Evolutionary conservation across 306 rosid species (phyloP).

Genomic region (Dalbergia cultrata): DNA sequence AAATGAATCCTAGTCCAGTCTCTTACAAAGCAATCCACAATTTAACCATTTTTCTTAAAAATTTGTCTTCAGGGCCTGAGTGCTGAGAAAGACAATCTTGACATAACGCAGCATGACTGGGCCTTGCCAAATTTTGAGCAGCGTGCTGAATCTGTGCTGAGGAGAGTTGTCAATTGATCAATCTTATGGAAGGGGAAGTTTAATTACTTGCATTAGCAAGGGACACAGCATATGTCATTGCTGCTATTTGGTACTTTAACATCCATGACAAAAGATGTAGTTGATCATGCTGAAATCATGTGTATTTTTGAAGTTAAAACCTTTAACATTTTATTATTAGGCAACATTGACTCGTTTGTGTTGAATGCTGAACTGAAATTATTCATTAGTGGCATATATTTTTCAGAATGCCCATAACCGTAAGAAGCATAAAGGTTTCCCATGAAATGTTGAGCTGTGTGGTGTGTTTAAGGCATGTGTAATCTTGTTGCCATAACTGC

Average conservation of each 20-base stretch:
- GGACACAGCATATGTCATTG: neutral
- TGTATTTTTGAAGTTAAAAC: constrained; percentile 23
- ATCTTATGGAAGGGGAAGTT: constrained; percentile 18
- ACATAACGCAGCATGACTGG: constrained; percentile 97
- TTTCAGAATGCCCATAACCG: constrained; percentile 23
- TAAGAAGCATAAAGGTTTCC: neutral
- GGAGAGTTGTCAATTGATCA: constrained; percentile 60
- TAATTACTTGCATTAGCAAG: constrained; percentile 35
- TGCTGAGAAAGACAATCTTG: constrained; percentile 95
- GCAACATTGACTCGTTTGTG: constrained; percentile 38
- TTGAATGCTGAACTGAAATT: constrained; percentile 32
- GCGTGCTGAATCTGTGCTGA: constrained; percentile 83
- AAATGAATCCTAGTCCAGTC: neutral
- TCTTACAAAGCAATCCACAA: neutral
- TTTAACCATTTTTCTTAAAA: constrained; percentile 9
- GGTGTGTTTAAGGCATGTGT: neutral
- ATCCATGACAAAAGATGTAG: constrained; percentile 26
- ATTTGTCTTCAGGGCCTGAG: constrained; percentile 76
- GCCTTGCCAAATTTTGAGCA: constrained; percentile 90
- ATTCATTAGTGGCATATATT: neutral
- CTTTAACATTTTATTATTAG: neutral
- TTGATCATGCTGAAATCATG: constrained; percentile 20
- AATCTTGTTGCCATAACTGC: neutral
- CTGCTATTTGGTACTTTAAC: constrained; percentile 32
- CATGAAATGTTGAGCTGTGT: constrained; percentile 20